Conservation (phyloP, 352 stramenopile species). For the Phytopythium vexans region DNA sequence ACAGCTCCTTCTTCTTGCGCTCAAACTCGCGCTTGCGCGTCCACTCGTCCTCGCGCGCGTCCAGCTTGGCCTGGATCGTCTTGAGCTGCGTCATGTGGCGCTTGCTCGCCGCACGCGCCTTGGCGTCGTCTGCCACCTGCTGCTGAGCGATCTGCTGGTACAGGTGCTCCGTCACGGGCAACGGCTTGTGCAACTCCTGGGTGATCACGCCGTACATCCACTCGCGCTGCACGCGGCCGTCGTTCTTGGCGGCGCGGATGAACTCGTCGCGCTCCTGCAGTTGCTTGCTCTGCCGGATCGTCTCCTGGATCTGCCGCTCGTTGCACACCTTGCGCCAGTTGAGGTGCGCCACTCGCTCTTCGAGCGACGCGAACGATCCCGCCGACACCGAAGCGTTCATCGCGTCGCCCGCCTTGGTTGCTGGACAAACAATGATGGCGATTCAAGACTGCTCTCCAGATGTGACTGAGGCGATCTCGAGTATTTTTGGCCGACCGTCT, state of each 20-base stretch:
- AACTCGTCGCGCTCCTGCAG: slow-evolving; percentile 63
- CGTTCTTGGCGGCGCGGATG: slow-evolving; percentile 38
- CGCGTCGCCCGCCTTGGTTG: not conserved
- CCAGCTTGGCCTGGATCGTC: slow-evolving; percentile 48
- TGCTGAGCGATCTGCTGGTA: slow-evolving; percentile 20
- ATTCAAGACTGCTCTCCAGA: too few relatives aligned
- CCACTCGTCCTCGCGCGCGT: slow-evolving; percentile 36
- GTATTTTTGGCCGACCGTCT: too few relatives aligned
- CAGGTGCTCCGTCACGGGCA: slow-evolving; percentile 44
- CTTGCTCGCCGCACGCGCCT: slow-evolving; percentile 21
- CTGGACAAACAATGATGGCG: too few relatives aligned
- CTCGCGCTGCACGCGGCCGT: slow-evolving; percentile 30
- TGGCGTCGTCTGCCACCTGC: slow-evolving; percentile 26
- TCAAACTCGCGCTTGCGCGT: slow-evolving; percentile 56
- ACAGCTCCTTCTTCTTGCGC: slow-evolving; percentile 60
- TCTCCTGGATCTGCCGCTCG: slow-evolving; percentile 64
- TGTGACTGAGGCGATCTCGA: too few relatives aligned
- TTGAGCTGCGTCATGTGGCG: slow-evolving; percentile 48
- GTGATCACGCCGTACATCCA: slow-evolving; percentile 54
- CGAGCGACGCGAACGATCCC: slow-evolving; percentile 46
- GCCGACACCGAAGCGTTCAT: slow-evolving; percentile 17
- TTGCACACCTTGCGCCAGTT: slow-evolving; percentile 77
- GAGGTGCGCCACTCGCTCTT: slow-evolving; percentile 63
- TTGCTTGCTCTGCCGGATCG: slow-evolving; percentile 53
- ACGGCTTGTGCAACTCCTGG: slow-evolving; percentile 48